phyloP scores from a whole-genome alignment of 176 grass and related monocot genomes.

The Luzula sylvatica region DNA sequence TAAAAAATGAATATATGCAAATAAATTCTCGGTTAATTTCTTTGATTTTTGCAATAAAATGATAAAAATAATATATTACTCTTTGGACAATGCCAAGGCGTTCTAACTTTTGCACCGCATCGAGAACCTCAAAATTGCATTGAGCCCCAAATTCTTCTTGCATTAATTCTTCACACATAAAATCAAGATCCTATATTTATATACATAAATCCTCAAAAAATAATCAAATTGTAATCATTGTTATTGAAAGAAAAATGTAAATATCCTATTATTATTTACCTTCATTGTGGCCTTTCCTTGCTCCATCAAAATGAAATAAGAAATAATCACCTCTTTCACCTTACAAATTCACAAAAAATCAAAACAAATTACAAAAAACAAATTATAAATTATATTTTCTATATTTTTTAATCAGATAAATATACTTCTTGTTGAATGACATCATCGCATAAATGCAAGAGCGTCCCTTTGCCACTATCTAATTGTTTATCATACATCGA shows the following conservation, averaged over 20 bases:
- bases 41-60: too few species aligned
- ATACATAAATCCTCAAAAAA: neutral
- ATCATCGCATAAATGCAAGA: conserved; percentile 88
- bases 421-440: conserved; percentile 95
- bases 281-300: conserved; percentile 79
- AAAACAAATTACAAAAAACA: conserved; percentile 10
- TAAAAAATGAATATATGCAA: neutral
- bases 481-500: conserved; percentile 99
- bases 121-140: conserved; percentile 95
- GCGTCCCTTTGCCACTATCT: conserved; percentile 92
- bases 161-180: conserved; percentile 86
- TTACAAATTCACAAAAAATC: conserved; percentile 22
- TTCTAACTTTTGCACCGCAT: conserved; percentile 84
- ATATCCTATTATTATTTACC: conserved; percentile 34
- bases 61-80: conserved; percentile 36
- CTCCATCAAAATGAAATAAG: conserved; percentile 98
- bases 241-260: too few species aligned
- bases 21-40: neutral
- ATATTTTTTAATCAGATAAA: conserved; percentile 3
- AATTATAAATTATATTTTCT: conserved; percentile 6
- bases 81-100: conserved; percentile 82
- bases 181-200: conserved; percentile 69
- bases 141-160: conserved; percentile 78
- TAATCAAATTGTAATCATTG: neutral
- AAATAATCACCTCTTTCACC: conserved; percentile 97